Percentiles rank a stretch among this genome's conserved stretches.
Conservation (phyloP, 164 flowering plant species). For the Taxillus chinensis region DNA sequence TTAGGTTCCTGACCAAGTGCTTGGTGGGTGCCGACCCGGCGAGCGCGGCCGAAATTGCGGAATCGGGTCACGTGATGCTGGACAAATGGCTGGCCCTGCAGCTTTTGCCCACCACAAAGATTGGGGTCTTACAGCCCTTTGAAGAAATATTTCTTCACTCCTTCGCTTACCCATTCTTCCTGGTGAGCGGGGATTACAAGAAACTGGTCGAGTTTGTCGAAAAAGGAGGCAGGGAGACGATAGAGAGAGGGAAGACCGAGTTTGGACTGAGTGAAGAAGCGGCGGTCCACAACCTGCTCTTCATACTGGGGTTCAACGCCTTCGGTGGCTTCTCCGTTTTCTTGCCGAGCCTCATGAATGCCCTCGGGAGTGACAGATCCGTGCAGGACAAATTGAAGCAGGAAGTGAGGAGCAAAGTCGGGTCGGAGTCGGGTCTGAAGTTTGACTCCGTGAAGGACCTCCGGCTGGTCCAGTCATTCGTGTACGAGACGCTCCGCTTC, state of each 20-base stretch:
- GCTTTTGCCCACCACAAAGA: constrained; percentile 44
- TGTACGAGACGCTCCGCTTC: constrained; percentile 63
- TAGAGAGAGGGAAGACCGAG: constrained; percentile 34
- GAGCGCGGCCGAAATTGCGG: constrained; percentile 32
- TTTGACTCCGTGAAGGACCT: constrained; percentile 43
- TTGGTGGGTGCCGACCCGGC: constrained; percentile 59
- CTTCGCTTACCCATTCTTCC: constrained; percentile 43
- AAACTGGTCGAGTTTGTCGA: constrained; percentile 46
- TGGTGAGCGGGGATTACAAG: constrained; percentile 44
- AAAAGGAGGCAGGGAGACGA: constrained; percentile 36
- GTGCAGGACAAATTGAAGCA: constrained; percentile 36
- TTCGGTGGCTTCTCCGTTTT: constrained; percentile 72
- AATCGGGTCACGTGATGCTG: constrained; percentile 35
- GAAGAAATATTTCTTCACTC: constrained; percentile 75
- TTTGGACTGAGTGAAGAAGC: constrained; percentile 51
- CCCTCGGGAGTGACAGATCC: constrained; percentile 31
- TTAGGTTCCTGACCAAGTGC: constrained; percentile 46
- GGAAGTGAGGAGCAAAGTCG: constrained; percentile 36
- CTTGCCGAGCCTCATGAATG: constrained; percentile 28
- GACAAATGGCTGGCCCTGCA: constrained; percentile 63
- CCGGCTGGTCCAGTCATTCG: constrained; percentile 59
- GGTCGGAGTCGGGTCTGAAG: constrained; percentile 15
- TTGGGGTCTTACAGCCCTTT: constrained; percentile 48
- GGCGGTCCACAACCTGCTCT: constrained; percentile 61
- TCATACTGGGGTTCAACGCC: constrained; percentile 78